phyloP scores from a whole-genome alignment of 139 green algal genomes.

The Micractinium sp. region DNA sequence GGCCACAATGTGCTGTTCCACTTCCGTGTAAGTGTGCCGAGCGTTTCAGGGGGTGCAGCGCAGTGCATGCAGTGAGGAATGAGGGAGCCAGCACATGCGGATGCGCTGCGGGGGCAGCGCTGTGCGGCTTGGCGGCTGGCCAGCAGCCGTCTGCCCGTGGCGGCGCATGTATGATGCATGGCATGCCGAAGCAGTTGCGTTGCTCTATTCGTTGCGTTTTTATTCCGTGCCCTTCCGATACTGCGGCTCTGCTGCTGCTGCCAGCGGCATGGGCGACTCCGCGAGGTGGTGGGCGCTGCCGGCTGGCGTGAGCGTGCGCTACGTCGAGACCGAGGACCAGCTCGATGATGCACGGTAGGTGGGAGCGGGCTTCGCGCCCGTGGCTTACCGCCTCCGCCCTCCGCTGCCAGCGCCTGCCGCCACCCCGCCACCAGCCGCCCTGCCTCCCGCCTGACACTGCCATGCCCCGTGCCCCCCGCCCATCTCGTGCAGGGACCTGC shows the following conservation, averaged over 20 bases:
- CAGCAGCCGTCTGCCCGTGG: no score
- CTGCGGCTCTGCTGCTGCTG: background rate
- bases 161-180: no score
- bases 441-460: background rate
- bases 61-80: no score
- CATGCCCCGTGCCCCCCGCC: background rate
- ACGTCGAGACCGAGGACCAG: background rate
- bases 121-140: no score
- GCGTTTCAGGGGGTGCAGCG: no score
- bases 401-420: background rate
- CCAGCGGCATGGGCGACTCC: background rate
- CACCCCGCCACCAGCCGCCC: no score
- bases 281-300: background rate
- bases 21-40: no score
- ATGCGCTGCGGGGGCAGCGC: no score
- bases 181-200: background rate
- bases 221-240: no score
- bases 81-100: no score
- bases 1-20: no score
- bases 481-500: slow-evolving; percentile 2
- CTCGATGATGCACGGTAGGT: background rate
- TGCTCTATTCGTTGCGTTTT: background rate
- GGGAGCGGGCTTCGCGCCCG: background rate
- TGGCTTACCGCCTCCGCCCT: background rate
- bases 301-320: background rate